phyloP scores from a whole-genome alignment of 257 asterid genomes.

The Ballota nigra region DNA sequence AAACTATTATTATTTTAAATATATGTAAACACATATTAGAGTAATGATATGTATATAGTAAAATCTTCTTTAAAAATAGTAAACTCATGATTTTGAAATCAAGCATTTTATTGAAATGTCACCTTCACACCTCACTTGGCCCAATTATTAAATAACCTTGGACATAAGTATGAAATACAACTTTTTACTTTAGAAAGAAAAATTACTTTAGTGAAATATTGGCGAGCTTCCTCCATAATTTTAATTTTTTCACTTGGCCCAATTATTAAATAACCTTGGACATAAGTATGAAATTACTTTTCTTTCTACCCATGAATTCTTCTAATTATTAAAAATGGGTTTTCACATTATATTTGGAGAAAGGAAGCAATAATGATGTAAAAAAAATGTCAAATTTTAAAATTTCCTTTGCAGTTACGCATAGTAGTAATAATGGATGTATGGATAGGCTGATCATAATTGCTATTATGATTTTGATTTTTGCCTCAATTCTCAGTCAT shows the following conservation, averaged over 20 bases:
- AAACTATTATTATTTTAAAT: too few species aligned
- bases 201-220: not conserved
- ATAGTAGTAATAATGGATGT: slow-evolving; percentile 23
- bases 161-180: not conserved
- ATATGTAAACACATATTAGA: too few species aligned
- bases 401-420: slow-evolving; percentile 33
- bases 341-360: not conserved
- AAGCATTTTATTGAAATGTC: not conserved
- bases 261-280: too few species aligned
- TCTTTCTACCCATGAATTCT: not conserved
- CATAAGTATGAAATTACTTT: too few species aligned
- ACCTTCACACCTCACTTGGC: not conserved
- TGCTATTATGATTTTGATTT: slow-evolving; percentile 15
- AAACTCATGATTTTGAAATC: slow-evolving; percentile 10
- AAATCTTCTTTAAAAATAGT: not conserved
- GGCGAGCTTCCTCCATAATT: not conserved
- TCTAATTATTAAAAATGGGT: not conserved
- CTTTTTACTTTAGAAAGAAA: not conserved
- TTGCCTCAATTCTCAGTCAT: slow-evolving; percentile 10
- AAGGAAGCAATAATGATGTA: slow-evolving; percentile 24
- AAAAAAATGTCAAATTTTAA: slow-evolving; percentile 5
- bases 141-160: slow-evolving; percentile 4
- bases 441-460: slow-evolving; percentile 15
- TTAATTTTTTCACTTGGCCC: not conserved
- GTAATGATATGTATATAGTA: not conserved